Base-by-base conservation (phyloP, 495 filamentous ascomycete genomes). In the Chaetomidium leptoderma region DNA sequence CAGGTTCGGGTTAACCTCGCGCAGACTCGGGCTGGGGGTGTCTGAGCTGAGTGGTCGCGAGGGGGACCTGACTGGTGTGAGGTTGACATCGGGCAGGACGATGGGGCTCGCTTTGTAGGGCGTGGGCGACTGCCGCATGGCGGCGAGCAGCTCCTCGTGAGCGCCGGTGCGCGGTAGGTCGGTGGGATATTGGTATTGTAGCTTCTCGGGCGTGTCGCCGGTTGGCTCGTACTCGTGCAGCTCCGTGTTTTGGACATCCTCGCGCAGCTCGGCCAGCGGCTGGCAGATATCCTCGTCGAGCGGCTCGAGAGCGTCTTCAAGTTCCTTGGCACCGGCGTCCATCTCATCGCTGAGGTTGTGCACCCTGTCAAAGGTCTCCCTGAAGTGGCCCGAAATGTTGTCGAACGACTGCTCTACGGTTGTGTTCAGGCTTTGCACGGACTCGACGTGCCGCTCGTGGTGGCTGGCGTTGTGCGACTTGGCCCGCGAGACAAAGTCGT, bases 401-500 rank as follows among this genome's bases (percentile, higher is more conserved):
- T 73, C 70, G 64, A 90, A 93, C 0, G 89, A 92, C 14, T 82
- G 69, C 53, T 83, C 81, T 3, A 92, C 87, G 4, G 81, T 85
- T 4, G 67, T 63, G 1, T 84, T 78, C 23, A 97, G 79, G 17
- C 66, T 73, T 33, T 76, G 63, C 6, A 96, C 69, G 2, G 85
- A 88, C 6, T 70, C 64, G 4, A 81, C 65, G 60, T 93, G 86
- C 36, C 68, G 79, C 32, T 84, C 75, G 62, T 91, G 83, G 68
- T 93, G 91, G 11, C 73, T 70, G 37, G 86, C 81, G 66, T 97
- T 97, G 61, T 93, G 86, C 6, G 82, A 86, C 54, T 86, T 84
- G 14, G 95, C 91, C 43, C 88, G 87, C 27, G 88, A 78, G 33
- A 97, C 89, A 60, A 96, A 96, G 58, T 91, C 88, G 71, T 96